These are phyloP conservation scores for Cordia subcordata DNA, from an alignment of 257 asterid genomes.

Conservation along the genomic window DNA sequence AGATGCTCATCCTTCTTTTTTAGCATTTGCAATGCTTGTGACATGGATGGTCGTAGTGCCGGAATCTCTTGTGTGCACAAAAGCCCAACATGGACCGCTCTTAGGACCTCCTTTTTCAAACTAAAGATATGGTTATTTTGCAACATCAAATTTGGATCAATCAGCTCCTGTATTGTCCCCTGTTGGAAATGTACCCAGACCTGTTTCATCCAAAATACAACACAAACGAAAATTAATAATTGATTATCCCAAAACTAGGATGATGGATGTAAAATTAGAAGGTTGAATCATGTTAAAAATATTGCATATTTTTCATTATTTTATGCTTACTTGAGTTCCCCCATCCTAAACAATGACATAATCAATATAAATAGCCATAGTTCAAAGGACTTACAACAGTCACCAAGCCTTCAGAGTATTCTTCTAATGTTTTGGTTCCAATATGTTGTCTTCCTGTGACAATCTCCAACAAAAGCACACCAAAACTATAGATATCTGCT, in stretches of 20 bases:
- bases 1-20: slow-evolving; percentile 49
- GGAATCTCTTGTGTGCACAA: slow-evolving; percentile 63
- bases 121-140: slow-evolving; percentile 20
- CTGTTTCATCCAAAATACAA: slow-evolving; percentile 13
- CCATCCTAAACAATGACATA: background rate
- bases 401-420: slow-evolving; percentile 26
- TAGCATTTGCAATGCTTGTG: slow-evolving; percentile 58
- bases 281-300: too few species aligned
- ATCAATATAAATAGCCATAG: too few species aligned
- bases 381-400: slow-evolving; percentile 21
- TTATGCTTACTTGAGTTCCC: background rate
- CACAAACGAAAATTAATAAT: background rate
- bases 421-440: slow-evolving; percentile 26
- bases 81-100: slow-evolving; percentile 53
- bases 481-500: slow-evolving; percentile 41
- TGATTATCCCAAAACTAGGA: background rate
- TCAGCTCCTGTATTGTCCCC: slow-evolving; percentile 22
- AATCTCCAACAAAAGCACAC: slow-evolving; percentile 35
- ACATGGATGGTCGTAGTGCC: slow-evolving; percentile 59
- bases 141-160: slow-evolving; percentile 39
- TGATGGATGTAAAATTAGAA: too few species aligned
- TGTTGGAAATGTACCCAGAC: slow-evolving; percentile 36
- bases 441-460: slow-evolving; percentile 29
- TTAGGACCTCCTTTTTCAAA: slow-evolving; percentile 19
- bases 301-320: too few species aligned